These are phyloP conservation scores for Clathrospora elynae DNA, from an alignment of 2,329 filamentous ascomycete genomes.

Conservation along the genomic window DNA sequence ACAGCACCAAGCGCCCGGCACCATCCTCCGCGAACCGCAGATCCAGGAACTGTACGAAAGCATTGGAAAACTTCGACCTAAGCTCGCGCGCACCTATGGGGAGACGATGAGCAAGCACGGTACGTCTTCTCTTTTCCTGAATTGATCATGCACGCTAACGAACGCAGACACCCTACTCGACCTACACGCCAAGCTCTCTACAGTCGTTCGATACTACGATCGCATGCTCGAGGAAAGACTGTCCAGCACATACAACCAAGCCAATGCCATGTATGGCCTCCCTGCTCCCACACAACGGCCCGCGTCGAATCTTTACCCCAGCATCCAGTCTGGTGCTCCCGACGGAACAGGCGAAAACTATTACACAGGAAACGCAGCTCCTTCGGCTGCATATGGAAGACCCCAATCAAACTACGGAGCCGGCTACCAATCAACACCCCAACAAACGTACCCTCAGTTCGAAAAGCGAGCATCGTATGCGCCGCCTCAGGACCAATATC, in stretches of 20 bases:
- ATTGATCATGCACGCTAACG: conserved; percentile 41
- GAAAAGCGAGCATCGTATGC: conserved; percentile 41
- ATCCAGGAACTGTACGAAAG: conserved; percentile 98
- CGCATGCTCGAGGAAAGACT: conserved; percentile 96
- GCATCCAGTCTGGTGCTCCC: conserved; percentile 54
- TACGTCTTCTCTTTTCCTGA: conserved; percentile 50
- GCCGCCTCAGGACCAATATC: conserved; percentile 40
- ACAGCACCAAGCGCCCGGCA: conserved; percentile 93
- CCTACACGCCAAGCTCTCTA: conserved; percentile 91
- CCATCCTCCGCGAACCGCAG: conserved; percentile 93
- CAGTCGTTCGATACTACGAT: conserved; percentile 96
- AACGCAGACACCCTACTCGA: conserved; percentile 83
- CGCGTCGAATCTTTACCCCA: conserved; percentile 70
- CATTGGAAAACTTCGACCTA: conserved; percentile 89
- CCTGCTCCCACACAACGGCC: conserved; percentile 49
- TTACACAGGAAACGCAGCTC: conserved; percentile 70
- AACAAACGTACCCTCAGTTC: conserved; percentile 48
- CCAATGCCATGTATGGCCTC: conserved; percentile 54
- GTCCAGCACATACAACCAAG: conserved; percentile 88
- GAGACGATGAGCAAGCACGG: conserved; percentile 99
- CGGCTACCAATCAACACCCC: conserved; percentile 43
- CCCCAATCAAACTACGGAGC: conserved; percentile 60
- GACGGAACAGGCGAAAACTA: conserved; percentile 71
- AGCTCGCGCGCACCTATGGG: conserved; percentile 91
- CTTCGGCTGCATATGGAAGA: conserved; percentile 54